These are phyloP conservation scores for Ceriops decandra DNA, from an alignment of 345 rosid species.

Conservation along the genomic window DNA sequence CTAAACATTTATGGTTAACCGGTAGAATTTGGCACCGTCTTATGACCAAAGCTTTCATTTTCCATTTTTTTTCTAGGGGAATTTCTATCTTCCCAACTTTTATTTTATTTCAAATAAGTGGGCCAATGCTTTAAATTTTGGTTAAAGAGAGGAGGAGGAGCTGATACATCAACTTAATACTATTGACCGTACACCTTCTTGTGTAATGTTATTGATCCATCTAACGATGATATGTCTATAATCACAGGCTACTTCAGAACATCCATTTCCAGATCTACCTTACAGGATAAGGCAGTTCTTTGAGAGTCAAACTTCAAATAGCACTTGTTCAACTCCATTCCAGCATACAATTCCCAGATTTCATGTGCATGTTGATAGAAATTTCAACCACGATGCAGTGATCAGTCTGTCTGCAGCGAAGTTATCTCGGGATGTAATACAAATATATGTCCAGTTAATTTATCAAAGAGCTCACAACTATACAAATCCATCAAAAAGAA, in stretches of 20 bases:
- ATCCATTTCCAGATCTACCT: slow-evolving; percentile 59
- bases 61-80: too few species aligned
- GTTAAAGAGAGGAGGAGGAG: too few species aligned
- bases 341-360: slow-evolving; percentile 56
- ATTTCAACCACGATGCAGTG: slow-evolving; percentile 52
- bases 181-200: too few species aligned
- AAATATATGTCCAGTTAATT: slow-evolving; percentile 56
- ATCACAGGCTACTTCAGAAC: slow-evolving; percentile 81
- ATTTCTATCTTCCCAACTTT: too few species aligned
- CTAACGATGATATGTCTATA: not conserved
- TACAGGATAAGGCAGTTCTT: slow-evolving; percentile 45
- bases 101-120: too few species aligned
- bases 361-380: slow-evolving; percentile 47
- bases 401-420: slow-evolving; percentile 56
- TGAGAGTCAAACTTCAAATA: slow-evolving; percentile 46
- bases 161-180: too few species aligned
- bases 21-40: too few species aligned
- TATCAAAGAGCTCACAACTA: slow-evolving; percentile 54
- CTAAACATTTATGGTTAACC: too few species aligned
- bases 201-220: too few species aligned
- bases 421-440: slow-evolving; percentile 59
- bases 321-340: slow-evolving; percentile 35
- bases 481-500: slow-evolving; percentile 25
- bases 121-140: too few species aligned
- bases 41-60: too few species aligned